These are phyloP conservation scores for Rhodosporidiobolus odoratus DNA, from an alignment of 768 basidiomycete species.

Conservation along the genomic window DNA sequence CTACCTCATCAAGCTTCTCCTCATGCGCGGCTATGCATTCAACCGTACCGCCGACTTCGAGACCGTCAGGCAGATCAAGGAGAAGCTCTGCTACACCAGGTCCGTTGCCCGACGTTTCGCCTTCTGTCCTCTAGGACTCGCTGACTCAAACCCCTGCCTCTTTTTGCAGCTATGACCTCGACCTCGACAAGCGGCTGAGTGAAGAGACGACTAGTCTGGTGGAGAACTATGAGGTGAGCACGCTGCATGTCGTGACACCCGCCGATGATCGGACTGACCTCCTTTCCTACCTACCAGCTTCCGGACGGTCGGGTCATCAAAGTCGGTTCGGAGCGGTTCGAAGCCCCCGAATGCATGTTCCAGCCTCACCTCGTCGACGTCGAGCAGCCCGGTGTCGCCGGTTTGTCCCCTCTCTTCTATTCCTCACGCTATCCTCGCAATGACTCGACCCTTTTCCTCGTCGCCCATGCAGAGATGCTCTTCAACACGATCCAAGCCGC, in stretches of 20 bases:
- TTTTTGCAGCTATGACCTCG: constrained; percentile 77
- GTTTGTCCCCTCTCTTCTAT: constrained; percentile 50
- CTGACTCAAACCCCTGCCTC: too few relatives aligned
- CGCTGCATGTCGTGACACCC: not conserved
- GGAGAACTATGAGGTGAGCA: constrained; percentile 83
- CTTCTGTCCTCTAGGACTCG: too few relatives aligned
- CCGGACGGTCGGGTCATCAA: constrained; percentile 95
- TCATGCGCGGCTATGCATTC: constrained; percentile 99
- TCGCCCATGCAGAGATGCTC: constrained; percentile 66
- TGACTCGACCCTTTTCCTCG: not conserved
- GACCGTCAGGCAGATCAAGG: constrained; percentile 97
- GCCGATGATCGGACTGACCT: not conserved
- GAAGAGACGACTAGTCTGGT: constrained; percentile 96
- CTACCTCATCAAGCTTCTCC: constrained; percentile 96
- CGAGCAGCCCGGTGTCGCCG: constrained; percentile 93
- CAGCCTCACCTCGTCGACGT: constrained; percentile 96
- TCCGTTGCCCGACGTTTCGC: constrained; percentile 46
- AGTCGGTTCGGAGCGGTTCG: constrained; percentile 96
- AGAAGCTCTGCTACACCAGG: constrained; percentile 97
- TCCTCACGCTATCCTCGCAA: not conserved
- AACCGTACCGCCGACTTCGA: constrained; percentile 99
- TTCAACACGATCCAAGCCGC: constrained; percentile 92
- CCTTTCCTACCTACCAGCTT: constrained; percentile 55
- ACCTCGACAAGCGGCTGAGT: constrained; percentile 81
- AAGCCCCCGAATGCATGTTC: constrained; percentile 99